Evolutionary conservation across 2,329 filamentous ascomycete species (phyloP).

Genomic region (Raffaelea ambrosiae): DNA sequence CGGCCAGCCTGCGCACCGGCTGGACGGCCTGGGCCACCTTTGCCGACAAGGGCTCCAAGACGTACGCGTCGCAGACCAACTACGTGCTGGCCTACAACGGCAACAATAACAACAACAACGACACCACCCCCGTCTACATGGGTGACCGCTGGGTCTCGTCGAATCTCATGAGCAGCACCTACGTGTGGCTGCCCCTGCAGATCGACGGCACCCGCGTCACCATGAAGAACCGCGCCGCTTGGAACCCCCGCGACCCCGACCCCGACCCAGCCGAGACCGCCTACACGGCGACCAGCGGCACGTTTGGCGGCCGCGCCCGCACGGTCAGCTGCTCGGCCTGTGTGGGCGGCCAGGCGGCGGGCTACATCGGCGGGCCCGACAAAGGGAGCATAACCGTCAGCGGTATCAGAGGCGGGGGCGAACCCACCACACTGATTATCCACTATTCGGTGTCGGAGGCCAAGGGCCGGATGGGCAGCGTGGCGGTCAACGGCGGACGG

Average conservation of each 20-base stretch:
- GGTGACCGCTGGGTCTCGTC: conserved; percentile 47
- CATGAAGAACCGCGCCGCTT: conserved; percentile 45
- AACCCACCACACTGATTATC: conserved; percentile 42
- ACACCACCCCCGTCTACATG: conserved; percentile 31
- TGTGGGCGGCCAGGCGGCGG: conserved; percentile 39
- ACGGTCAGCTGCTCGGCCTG: conserved; percentile 41
- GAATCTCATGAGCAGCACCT: conserved; percentile 44
- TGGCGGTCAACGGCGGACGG: conserved; percentile 45
- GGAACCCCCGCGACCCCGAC: conserved; percentile 33
- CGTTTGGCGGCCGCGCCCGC: conserved; percentile 35
- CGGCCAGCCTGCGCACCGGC: conserved; percentile 39
- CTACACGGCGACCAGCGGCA: conserved; percentile 43
- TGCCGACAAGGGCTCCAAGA: conserved; percentile 33
- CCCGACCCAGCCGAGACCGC: conserved; percentile 32
- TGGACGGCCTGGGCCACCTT: conserved; percentile 44
- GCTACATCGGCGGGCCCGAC: conserved; percentile 43
- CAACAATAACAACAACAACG: conserved; percentile 3
- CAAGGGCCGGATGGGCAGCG: conserved; percentile 39
- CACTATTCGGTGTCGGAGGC: conserved; percentile 49
- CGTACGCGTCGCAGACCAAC: conserved; percentile 42
- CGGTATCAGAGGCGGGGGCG: conserved; percentile 32
- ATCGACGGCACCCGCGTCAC: conserved; percentile 43
- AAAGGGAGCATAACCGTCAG: conserved; percentile 38
- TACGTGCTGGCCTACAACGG: conserved; percentile 29
- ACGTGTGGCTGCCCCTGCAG: conserved; percentile 56